These are phyloP conservation scores for Avena sativa DNA, from an alignment of 176 grass and related monocot species.

Conservation along the genomic window DNA sequence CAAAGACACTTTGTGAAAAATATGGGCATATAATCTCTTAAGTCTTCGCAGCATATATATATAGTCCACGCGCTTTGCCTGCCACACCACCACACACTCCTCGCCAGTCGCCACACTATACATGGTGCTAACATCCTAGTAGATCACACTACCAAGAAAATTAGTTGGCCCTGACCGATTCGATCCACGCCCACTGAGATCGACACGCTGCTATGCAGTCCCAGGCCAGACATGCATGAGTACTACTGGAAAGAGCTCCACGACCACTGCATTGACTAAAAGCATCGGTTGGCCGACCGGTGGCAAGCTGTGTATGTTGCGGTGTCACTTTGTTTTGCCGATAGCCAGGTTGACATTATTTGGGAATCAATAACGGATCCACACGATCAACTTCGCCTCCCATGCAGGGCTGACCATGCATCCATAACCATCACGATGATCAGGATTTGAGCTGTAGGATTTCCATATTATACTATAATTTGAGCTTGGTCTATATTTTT, in stretches of 20 bases:
- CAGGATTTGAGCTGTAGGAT: too few species aligned
- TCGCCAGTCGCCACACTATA: neutral
- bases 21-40: neutral
- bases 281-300: slow-evolving; percentile 13
- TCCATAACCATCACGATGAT: too few species aligned
- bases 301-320: slow-evolving; percentile 46
- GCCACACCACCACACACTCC: neutral
- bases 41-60: neutral
- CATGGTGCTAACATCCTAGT: neutral
- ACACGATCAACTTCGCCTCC: neutral
- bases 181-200: slow-evolving; percentile 35
- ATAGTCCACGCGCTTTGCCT: slow-evolving; percentile 11
- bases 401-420: too few species aligned
- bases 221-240: neutral
- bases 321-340: slow-evolving; percentile 28
- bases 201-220: neutral
- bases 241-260: slow-evolving; percentile 27
- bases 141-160: neutral
- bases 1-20: neutral
- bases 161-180: neutral
- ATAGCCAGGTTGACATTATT: slow-evolving; percentile 47
- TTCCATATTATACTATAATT: too few species aligned
- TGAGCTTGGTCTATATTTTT: too few species aligned
- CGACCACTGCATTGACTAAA: slow-evolving; percentile 24
- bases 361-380: neutral